Base-by-base conservation (phyloP, 2,329 filamentous ascomycete species). In the Trichoderma oligosporum region DNA sequence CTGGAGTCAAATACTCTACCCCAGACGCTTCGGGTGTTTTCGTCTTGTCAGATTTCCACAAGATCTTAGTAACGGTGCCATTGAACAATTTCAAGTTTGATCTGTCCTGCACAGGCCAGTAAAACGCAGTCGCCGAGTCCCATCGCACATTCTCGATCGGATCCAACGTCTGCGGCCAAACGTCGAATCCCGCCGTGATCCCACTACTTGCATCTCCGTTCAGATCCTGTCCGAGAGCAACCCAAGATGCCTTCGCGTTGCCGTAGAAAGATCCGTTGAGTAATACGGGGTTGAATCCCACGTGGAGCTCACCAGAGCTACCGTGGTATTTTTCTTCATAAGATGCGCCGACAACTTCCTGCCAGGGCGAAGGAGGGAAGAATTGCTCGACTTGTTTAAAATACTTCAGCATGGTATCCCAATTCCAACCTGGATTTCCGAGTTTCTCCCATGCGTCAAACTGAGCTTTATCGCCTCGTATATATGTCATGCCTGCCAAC, bases 401-500 rank as follows among this genome's bases (percentile, higher is more conserved):
- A 56, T 73, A 72, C 0, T 67, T 66, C n/a, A 62, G 60, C 25
- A 73, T 57, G n/a, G 61, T 47, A 11, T 64, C 60, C 39, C 60
- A 68, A 38, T 63, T 59, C 67, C 67, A 68, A 16, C 64, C 65
- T 1, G 57, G 42, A 33, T 68, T 68, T n/a, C 66, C 66, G 3
- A 68, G 63, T 2, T 55, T 46, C 14, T 60, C 62, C 67, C 67
- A 69, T 0, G 61, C 61, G 25, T 69, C 62, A 18, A 65, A 71
- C 48, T 78, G 69, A 1, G 71, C 65, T 7, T 65, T 67, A 53
- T 76, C 69, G 1, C 73, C 75, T n/a, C 76, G 70, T 18, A 78
- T 71, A 56, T 77, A 79, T 11, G 73, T 72, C 76, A 78, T 75
- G 16, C 74, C 74, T 71, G 60, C 4, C 25, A 20, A n/a, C n/a